Percentiles rank a stretch among this genome's conserved stretches.
Conservation (phyloP, 495 filamentous ascomycete genomes). For the Lasiosphaeria ovina region DNA sequence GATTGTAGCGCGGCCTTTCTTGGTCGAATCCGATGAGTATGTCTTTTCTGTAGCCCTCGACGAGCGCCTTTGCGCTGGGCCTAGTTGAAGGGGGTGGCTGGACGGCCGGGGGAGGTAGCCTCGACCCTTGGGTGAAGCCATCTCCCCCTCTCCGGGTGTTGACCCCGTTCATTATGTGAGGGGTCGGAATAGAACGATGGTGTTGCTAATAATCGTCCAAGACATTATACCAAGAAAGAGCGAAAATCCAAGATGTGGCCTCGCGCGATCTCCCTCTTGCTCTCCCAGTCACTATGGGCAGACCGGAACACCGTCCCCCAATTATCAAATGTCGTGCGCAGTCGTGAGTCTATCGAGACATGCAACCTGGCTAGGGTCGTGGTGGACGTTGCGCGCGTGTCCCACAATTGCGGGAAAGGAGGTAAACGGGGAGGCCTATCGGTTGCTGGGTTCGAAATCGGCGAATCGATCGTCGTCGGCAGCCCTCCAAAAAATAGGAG, state of each 20-base stretch:
- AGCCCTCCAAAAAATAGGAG: not conserved
- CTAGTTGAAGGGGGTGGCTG: constrained; percentile 11
- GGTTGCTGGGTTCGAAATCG: not conserved
- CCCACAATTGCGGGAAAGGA: not conserved
- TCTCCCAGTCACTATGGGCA: not conserved
- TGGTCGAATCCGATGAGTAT: constrained; percentile 43
- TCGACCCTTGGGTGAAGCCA: constrained; percentile 15
- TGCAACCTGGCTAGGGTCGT: constrained; percentile 1
- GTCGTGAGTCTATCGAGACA: constrained; percentile 10
- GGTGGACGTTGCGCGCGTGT: not conserved
- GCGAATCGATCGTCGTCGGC: constrained; percentile 2
- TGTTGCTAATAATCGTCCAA: constrained; percentile 18
- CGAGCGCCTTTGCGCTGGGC: constrained; percentile 36
- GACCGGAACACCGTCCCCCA: not conserved
- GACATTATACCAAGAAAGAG: constrained; percentile 23
- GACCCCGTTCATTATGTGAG: constrained; percentile 23
- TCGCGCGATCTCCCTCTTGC: not conserved
- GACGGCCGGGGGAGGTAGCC: constrained; percentile 9
- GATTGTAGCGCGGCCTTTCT: constrained; percentile 46
- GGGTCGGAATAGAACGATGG: constrained; percentile 1
- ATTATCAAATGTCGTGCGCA: not conserved
- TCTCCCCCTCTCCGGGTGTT: constrained; percentile 17
- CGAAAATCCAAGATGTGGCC: constrained; percentile 5
- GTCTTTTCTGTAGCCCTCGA: constrained; percentile 51
- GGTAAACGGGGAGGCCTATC: not conserved